A percentile compares a stretch with the other conserved stretches of the same genome.
Conservation (phyloP, 129 eudicot genomes). For the Centaurea solstitialis region DNA sequence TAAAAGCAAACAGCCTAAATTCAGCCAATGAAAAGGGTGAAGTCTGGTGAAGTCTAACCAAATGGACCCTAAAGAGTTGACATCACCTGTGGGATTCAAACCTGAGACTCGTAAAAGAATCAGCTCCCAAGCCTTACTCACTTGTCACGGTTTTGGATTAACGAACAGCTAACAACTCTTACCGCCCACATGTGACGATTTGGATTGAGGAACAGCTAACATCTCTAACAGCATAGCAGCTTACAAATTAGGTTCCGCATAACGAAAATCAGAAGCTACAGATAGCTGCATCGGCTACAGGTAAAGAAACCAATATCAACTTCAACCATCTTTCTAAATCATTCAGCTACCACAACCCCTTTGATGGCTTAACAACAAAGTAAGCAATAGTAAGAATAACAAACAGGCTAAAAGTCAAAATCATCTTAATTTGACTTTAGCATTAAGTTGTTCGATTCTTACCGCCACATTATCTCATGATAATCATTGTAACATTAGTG, state of each 20-base stretch:
- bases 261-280: slow-evolving; percentile 17
- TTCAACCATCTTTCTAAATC: slow-evolving; percentile 38
- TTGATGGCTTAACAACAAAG: slow-evolving; percentile 27
- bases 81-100: not conserved
- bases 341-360: slow-evolving; percentile 44
- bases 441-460: slow-evolving; percentile 34
- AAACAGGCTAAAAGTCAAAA: slow-evolving; percentile 22
- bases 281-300: slow-evolving; percentile 30
- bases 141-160: not conserved
- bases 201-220: not conserved
- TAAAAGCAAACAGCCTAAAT: slow-evolving; percentile 8
- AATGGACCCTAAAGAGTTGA: not conserved
- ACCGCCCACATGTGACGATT: not conserved
- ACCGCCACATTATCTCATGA: slow-evolving; percentile 46
- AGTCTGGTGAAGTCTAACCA: slow-evolving; percentile 8
- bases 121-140: not conserved
- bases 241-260: slow-evolving; percentile 24
- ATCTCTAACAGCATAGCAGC: slow-evolving; percentile 21
- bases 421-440: slow-evolving; percentile 31
- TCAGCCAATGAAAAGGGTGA: not conserved
- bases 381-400: slow-evolving; percentile 14
- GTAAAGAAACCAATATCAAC: slow-evolving; percentile 17
- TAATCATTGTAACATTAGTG: slow-evolving; percentile 29
- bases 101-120: not conserved
- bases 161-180: not conserved